Base-by-base conservation (phyloP, 1,284 basidiomycete species). In the Hemileia vastatrix region DNA sequence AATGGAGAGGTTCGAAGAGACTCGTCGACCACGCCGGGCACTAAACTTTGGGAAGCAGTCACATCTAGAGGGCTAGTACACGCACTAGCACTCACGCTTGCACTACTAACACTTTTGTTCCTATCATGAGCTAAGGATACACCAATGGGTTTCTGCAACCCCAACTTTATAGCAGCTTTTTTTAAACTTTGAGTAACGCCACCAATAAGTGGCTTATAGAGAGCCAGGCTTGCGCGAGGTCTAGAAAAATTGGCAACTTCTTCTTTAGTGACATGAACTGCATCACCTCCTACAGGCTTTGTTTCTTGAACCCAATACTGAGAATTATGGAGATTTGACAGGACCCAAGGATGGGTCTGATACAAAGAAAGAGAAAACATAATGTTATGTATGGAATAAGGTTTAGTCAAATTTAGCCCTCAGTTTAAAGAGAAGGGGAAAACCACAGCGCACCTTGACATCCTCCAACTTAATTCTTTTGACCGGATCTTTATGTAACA, bases 401-500 rank as follows among this genome's bases (percentile, higher is more conserved):
- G 57, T 66, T 62, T 40, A 32, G 15, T 19, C 32, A 36, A 32
- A 32, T 3, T 48, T 6, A 51, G 11, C 2, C 5, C 32, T 40
- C 2, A 2, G 2, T 44, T 24, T 21, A 32, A 1, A 51, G 23
- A 9, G 31, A 53, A 13, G 3, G 9, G 6, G 5, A 9, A 8
- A 21, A n/a, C n/a, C n/a, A n/a, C n/a, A 47, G 65, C 83, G 70
- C 71, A 91, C 89, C 83, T 95, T 96, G 68, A 93, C 85, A 68
- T 88, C 81, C 44, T 86, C 83, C 44, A 97, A 81, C 27, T 84
- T 87, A 63, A 94, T 90, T 55, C 94, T 83, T 75, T 83, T 83
- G 15, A 76, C 76, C 3, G 83, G 83, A 71, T 94, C 86, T 79
- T 97, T 97, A 74, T 90, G 83, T 48, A 98, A 80, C 67, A 97